A percentile compares a stretch with the other conserved stretches of the same genome.
Evolutionary conservation across 2,329 filamentous ascomycete genomes (phyloP).

Genomic region (Aspergillus thermomutatus): DNA sequence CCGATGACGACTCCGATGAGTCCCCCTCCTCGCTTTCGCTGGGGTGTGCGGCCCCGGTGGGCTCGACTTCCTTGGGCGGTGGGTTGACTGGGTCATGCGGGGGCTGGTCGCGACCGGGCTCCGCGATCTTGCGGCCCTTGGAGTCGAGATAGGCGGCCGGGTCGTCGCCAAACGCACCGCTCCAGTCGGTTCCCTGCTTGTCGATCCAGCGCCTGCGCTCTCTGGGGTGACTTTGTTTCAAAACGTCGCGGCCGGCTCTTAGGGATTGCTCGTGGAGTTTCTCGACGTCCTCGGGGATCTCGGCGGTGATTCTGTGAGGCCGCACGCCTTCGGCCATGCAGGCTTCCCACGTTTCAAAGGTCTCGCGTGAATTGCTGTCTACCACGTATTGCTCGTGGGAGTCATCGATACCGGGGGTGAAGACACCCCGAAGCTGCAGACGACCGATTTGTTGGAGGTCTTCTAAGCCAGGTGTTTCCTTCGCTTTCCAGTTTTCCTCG

Average conservation of each 20-base stretch:
- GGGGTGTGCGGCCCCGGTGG: conserved; percentile 14
- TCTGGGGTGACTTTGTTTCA: conserved; percentile 64
- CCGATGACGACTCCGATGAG: background rate
- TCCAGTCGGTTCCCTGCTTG: conserved; percentile 81
- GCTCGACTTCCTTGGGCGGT: conserved; percentile 35
- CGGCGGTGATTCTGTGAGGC: conserved; percentile 63
- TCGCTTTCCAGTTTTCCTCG: conserved; percentile 64
- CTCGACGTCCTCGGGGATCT: conserved; percentile 69
- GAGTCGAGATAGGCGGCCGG: conserved; percentile 60
- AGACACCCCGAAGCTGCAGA: conserved; percentile 73
- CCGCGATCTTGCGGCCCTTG: conserved; percentile 52
- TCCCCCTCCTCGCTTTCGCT: conserved; percentile 23
- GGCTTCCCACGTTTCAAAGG: conserved; percentile 91
- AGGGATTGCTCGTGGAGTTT: conserved; percentile 79
- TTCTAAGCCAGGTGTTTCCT: conserved; percentile 65
- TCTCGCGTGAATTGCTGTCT: conserved; percentile 87
- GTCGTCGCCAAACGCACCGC: conserved; percentile 77
- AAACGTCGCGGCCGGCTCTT: conserved; percentile 73
- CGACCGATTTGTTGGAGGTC: conserved; percentile 77
- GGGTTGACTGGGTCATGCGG: conserved; percentile 50
- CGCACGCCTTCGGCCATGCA: conserved; percentile 86
- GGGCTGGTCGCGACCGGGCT: conserved; percentile 53
- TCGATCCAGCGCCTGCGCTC: conserved; percentile 74
- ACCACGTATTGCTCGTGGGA: conserved; percentile 79
- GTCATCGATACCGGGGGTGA: conserved; percentile 86